Evolutionary conservation across 306 rosid species (phyloP), one percentile per base, ranked within the genome.

Genomic region (Cicer cuneatum): DNA sequence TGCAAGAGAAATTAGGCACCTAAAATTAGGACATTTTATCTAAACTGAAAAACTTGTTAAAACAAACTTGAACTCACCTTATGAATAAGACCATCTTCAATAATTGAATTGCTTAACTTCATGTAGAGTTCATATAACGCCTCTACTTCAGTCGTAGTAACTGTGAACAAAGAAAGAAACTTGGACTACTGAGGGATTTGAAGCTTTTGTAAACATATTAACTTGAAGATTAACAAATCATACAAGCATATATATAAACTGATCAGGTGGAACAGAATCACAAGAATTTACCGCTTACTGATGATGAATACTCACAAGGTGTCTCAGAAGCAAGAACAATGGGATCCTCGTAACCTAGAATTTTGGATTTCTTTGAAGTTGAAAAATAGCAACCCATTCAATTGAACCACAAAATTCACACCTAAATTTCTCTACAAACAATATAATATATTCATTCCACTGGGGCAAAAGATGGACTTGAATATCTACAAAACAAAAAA

Each of bases 271-370:
- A 57, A 57, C 63, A 57, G 42, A 59, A 59, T 59, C 33, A 24
- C 33, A 66, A 60, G 77, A 65, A 45, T 41, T 62, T 61, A 71
- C 70, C 65, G 64, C 46, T 57, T 59, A 33, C 33, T 49, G 66
- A 69, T 62, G 85, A 75, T 61, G 82, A 79, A 71, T 69, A 87
- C 92, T 90, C 81, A 94, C 99, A 94, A 38, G 95, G 96, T 58
- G 99, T 94, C 82, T 73, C 96, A 15, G 97, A 87, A n/a, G 99
- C 92, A 73, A 94, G 99, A 83, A 86, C 57, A 1, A 73, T 19
- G 7, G 95, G 92, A 8, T 94, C 88, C 78, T 92, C 99, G 21
- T 87, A 87, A 40, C 93, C 92, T 3, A 80, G 93, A 6, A 61
- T 40, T 51, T 72, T 52, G 12, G 24, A 65, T 81, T 75, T 57